Conservation (phyloP, 208 protist genomes). For the Leishmania amazonensis region DNA sequence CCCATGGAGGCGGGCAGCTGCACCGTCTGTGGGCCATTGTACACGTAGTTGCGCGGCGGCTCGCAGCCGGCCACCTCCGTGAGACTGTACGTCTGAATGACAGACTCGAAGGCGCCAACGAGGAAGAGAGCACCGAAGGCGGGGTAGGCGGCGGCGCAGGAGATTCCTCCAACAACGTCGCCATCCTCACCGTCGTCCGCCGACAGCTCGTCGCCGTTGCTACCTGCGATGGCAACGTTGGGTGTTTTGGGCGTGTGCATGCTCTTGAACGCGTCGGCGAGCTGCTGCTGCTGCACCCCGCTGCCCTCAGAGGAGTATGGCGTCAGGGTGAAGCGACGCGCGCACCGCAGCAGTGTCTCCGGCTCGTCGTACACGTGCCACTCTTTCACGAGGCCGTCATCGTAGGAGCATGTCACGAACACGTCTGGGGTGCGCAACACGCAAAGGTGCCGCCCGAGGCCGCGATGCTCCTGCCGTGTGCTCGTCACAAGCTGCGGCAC, state of each 20-base stretch:
- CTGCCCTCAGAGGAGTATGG: conserved; percentile 11
- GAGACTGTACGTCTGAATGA: conserved; percentile 68
- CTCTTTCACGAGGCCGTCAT: conserved; percentile 79
- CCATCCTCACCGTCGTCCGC: conserved; percentile 14
- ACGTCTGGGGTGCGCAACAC: conserved; percentile 67
- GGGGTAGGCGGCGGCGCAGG: conserved; percentile 60
- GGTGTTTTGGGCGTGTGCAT: conserved; percentile 1
- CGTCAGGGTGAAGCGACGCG: conserved; percentile 57
- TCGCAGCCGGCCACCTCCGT: conserved; percentile 73
- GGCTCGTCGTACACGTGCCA: conserved; percentile 88
- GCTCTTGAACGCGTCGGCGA: conserved; percentile 26
- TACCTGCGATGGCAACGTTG: neutral
- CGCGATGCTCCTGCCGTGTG: conserved; percentile 22
- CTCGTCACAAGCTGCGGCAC: conserved; percentile 36
- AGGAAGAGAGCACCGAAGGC: conserved; percentile 69
- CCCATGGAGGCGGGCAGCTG: conserved; percentile 42
- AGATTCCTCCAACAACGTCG: conserved; percentile 46
- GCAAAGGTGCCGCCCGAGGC: conserved; percentile 54
- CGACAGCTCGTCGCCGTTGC: neutral
- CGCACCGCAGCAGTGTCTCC: conserved; percentile 61
- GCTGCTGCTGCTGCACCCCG: conserved; percentile 6
- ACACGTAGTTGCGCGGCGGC: conserved; percentile 65
- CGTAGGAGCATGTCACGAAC: conserved; percentile 69
- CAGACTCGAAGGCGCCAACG: conserved; percentile 70
- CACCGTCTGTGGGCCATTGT: conserved; percentile 81